Evolutionary conservation across 257 asterid species (phyloP), one percentile per base, ranked within the genome.

Genomic region (Ophiorrhiza pumila): DNA sequence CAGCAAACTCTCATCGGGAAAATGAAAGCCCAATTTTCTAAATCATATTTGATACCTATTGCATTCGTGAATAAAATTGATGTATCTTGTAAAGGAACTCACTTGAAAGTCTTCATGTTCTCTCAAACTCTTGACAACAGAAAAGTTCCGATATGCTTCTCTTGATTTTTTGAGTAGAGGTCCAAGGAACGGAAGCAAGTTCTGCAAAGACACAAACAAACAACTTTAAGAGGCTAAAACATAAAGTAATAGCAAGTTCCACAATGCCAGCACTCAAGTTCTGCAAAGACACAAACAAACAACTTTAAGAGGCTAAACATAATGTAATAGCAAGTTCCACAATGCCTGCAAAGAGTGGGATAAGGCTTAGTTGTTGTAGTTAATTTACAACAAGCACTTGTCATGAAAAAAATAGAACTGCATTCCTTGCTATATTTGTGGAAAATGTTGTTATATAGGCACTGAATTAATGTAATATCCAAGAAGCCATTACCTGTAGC

Each of bases 61-160:
- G 58, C 53, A n/a, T 34, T 42, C 17, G 25, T 0, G 27, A 59
- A 55, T 17, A 13, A 20, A 14, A 25, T 29, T 17, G 41, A 3
- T 12, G 32, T 67, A 27, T 46, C 41, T 39, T 14, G 45, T 27
- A 9, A 41, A 41, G 52, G 58, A 74, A 76, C 75, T 72, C 86
- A 92, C 99, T 97, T 92, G 95, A 63, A 95, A 85, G 83, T 88
- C 90, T 81, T 95, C 99, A 76, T 96, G 83, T 84, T 90, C 96
- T 79, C 97, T 85, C 84, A 95, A 87, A 74, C 92, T 89, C 90
- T 85, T 95, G 79, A 95, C 80, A 80, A 95, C 94, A 15, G 97
- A 89, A 65, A 80, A 83, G 85, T 92, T 95, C 56, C 96, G 88
- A 78, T 84, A 68, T n/a, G 91, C 91, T 87, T 95, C 99, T 25